These are phyloP conservation scores for Dinochytrium kinnereticum DNA, from an alignment of 371 early-diverging fungal genomes.

Conservation along the genomic window DNA sequence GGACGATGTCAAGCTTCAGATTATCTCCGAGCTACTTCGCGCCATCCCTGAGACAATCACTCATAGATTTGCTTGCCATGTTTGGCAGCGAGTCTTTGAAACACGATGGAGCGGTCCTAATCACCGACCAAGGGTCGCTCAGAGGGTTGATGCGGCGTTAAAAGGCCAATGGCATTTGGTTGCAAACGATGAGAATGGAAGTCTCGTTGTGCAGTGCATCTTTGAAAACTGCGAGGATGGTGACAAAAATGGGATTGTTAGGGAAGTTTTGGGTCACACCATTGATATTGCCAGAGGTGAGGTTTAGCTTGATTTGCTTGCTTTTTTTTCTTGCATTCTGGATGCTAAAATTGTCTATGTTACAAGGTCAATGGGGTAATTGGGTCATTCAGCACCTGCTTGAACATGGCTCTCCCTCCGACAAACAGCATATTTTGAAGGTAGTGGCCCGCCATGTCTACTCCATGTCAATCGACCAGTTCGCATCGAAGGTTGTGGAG, in stretches of 20 bases:
- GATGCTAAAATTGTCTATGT: background rate
- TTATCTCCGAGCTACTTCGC: constrained; percentile 68
- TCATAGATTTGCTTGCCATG: constrained; percentile 80
- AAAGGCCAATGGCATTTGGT: constrained; percentile 70
- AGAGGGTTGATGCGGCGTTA: constrained; percentile 63
- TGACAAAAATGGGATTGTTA: constrained; percentile 67
- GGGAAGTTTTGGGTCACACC: constrained; percentile 66
- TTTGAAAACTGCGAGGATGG: constrained; percentile 71
- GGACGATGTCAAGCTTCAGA: constrained; percentile 60
- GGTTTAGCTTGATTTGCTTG: constrained; percentile 33
- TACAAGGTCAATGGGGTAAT: constrained; percentile 75
- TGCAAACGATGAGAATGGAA: constrained; percentile 79
- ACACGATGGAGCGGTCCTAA: constrained; percentile 59
- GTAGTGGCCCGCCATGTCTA: constrained; percentile 56
- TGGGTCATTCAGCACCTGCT: constrained; percentile 81
- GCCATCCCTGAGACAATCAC: constrained; percentile 72
- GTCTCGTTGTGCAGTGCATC: constrained; percentile 79
- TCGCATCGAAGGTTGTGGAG: constrained; percentile 79
- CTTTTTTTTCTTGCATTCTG: background rate
- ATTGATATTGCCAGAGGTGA: constrained; percentile 66
- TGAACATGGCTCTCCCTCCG: constrained; percentile 64
- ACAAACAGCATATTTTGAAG: constrained; percentile 54
- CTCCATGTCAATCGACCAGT: constrained; percentile 73
- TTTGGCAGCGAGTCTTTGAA: constrained; percentile 82
- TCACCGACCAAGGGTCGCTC: constrained; percentile 50